These are phyloP conservation scores for Diaporthe caulivora DNA, from an alignment of 2,329 filamentous ascomycete genomes.

Conservation along the genomic window DNA sequence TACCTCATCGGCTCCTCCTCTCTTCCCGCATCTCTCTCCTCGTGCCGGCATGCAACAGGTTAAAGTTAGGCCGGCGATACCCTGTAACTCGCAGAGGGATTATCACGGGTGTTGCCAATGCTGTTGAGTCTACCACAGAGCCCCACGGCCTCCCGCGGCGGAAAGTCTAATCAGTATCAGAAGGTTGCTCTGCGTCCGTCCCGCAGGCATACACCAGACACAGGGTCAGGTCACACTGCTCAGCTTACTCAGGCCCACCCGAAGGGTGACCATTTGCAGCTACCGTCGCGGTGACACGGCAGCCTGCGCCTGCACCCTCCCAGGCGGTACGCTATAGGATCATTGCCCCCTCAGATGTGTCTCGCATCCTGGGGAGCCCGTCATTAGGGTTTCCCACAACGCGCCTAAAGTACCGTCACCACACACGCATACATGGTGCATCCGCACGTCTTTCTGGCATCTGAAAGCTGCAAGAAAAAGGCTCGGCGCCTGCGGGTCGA, in stretches of 20 bases:
- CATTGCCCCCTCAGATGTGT: not conserved
- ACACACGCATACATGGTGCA: not conserved
- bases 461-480: conserved; percentile 1
- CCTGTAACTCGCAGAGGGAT: conserved; percentile 1
- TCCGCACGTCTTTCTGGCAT: conserved; percentile 6
- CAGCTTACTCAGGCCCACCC: conserved; percentile 28
- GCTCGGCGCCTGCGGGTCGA: not conserved
- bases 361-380: conserved; percentile 1
- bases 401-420: not conserved
- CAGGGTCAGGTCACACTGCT: conserved; percentile 10
- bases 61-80: conserved; percentile 17
- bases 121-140: not conserved
- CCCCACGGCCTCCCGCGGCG: conserved; percentile 21
- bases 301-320: not conserved
- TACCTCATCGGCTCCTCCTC: not conserved
- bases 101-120: not conserved
- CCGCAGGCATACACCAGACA: not conserved
- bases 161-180: conserved; percentile 12
- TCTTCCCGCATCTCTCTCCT: not conserved
- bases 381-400: conserved; percentile 11
- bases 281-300: not conserved
- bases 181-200: conserved; percentile 15
- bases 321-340: not conserved
- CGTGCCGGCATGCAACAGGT: not conserved
- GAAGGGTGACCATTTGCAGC: conserved; percentile 18